Evolutionary conservation across 192 early-diverging fungal genomes (phyloP), one percentile per base, ranked within the genome.

Genomic region (Obelidium mucronatum): DNA sequence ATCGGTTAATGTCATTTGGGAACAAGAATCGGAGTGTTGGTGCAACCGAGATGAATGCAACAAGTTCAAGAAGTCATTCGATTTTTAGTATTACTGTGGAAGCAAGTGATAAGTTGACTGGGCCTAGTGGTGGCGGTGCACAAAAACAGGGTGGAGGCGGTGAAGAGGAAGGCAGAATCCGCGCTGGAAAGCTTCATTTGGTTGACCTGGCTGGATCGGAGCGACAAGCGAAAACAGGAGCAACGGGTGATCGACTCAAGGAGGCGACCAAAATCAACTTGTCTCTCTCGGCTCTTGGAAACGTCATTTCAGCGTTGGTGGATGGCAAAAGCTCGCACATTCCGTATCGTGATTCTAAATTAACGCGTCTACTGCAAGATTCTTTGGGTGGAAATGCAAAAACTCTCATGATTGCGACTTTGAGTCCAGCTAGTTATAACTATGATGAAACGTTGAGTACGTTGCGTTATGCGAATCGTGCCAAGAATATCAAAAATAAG

Each of bases 41-140:
- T 6, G 84, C 83, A 6, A 90, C 89, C 4, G 77, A 82, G 60
- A 97, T 97, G 96, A 97, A 97, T 79, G 90, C 91, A 1, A 89
- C 89, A 40, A 92, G 90, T 59, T 91, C 90, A 0, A 72, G 90
- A 40, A 81, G 78, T 33, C 90, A 91, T 64, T 91, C 88, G 30
- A 91, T 91, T 56, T 91, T 91, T 71, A 86, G 85, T 65, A 88
- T 91, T 69, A 90, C 88, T 2, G 85, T 90, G n/a, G 89, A 90
- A 70, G 82, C 82, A 11, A 81, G 80, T 31, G 89, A 90, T 54
- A 44, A 66, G 48, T 77, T 73, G 56, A 30, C 60, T 19, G 73
- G 73, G 17, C 40, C 30, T 22, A 28, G 26, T 26, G 39, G 40
- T 2, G 60, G 60, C 1, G 65, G 35, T 34, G 53, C n/a, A 24